Conservation (phyloP, 208 protist genomes). For the Acanthamoeba healyi region DNA sequence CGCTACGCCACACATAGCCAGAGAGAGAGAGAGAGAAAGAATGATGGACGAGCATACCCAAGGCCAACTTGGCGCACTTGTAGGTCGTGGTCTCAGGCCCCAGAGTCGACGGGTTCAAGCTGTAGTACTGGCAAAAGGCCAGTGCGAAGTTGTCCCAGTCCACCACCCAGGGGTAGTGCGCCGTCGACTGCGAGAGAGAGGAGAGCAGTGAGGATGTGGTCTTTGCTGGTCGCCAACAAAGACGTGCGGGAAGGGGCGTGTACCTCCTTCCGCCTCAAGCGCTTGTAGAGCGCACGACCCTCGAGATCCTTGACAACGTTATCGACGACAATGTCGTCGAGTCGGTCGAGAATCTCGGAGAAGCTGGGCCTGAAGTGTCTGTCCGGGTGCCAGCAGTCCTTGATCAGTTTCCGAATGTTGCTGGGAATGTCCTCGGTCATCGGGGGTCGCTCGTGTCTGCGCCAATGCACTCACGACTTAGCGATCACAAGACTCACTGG, state of each 20-base stretch:
- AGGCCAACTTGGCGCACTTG: neutral
- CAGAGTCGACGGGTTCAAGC: no score
- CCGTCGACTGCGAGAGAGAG: neutral
- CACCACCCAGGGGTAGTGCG: constrained; percentile 31
- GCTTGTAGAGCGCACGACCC: no score
- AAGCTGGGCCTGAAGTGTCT: neutral
- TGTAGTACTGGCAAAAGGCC: neutral
- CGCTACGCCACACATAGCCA: no score
- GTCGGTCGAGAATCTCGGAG: neutral
- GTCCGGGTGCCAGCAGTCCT: constrained; percentile 34
- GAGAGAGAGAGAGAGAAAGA: neutral
- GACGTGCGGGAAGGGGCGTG: neutral
- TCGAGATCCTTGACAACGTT: no score
- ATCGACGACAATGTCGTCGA: neutral
- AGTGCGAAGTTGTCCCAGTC: neutral
- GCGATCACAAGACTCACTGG: neutral
- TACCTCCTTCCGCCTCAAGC: no score
- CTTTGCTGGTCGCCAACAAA: no score
- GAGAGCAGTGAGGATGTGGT: neutral
- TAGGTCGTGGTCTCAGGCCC: no score
- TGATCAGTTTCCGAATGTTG: neutral
- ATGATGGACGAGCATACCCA: neutral
- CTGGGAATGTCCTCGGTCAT: neutral
- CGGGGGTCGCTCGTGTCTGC: neutral
- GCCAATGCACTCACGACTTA: neutral